These are phyloP conservation scores for Solanum tarijense DNA, from an alignment of 257 asterid genomes.

Conservation along the genomic window DNA sequence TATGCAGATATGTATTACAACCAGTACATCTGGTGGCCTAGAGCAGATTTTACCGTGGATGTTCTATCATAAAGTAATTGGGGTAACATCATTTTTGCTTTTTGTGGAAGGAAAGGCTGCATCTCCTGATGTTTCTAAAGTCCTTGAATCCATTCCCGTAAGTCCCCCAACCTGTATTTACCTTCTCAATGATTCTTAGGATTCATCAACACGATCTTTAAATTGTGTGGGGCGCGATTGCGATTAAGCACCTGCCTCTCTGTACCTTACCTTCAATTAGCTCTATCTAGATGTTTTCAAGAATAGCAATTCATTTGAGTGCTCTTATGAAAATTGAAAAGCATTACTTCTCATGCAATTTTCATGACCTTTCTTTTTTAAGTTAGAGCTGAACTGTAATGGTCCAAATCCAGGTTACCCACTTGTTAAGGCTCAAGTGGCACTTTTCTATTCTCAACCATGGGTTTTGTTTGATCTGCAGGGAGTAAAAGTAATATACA, in stretches of 20 bases:
- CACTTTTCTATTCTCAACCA: background rate
- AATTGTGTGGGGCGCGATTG: background rate
- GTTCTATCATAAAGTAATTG: constrained; percentile 61
- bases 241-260: background rate
- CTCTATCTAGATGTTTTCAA: background rate
- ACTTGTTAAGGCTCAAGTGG: background rate
- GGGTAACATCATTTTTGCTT: constrained; percentile 40
- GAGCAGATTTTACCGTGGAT: constrained; percentile 72
- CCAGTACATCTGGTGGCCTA: constrained; percentile 52
- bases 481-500: constrained; percentile 88
- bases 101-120: constrained; percentile 58
- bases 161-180: constrained; percentile 9
- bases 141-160: constrained; percentile 49
- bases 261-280: background rate
- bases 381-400: background rate
- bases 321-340: background rate
- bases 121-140: constrained; percentile 29
- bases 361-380: background rate
- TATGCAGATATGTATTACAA: constrained; percentile 49
- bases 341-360: background rate
- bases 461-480: constrained; percentile 19
- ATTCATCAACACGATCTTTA: background rate
- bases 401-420: background rate
- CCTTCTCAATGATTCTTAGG: background rate
- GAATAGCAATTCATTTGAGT: background rate